Conservation (phyloP, 2,329 filamentous ascomycete species). For the Decorospora gaudefroyi region DNA sequence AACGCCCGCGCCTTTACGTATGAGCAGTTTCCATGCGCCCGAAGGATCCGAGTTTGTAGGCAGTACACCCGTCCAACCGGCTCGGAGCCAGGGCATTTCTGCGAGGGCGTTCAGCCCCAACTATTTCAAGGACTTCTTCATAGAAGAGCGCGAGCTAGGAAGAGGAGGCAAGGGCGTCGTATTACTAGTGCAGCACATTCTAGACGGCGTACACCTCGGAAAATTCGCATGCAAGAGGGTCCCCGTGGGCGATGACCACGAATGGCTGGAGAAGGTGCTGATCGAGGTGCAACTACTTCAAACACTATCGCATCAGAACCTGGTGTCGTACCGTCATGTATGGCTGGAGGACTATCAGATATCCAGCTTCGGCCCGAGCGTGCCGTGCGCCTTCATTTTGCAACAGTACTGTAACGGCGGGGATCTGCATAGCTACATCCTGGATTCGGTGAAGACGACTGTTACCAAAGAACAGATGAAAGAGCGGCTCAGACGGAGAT, state of each 20-base stretch:
- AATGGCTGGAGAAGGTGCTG: constrained; percentile 92
- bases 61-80: constrained; percentile 49
- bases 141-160: constrained; percentile 83
- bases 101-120: constrained; percentile 85
- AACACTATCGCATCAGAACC: constrained; percentile 87
- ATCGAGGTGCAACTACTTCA: constrained; percentile 92
- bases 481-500: constrained; percentile 79
- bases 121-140: constrained; percentile 92
- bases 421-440: constrained; percentile 84
- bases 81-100: constrained; percentile 69
- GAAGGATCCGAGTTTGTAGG: constrained; percentile 57
- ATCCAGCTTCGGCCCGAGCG: constrained; percentile 81
- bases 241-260: constrained; percentile 88
- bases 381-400: constrained; percentile 94
- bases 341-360: constrained; percentile 91
- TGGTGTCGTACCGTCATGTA: constrained; percentile 95
- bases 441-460: constrained; percentile 66
- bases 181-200: constrained; percentile 85
- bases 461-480: constrained; percentile 83
- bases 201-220: constrained; percentile 86
- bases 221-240: constrained; percentile 97
- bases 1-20: constrained; percentile 39
- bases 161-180: constrained; percentile 94
- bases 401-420: constrained; percentile 97
- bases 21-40: constrained; percentile 46